Evolutionary conservation across 495 filamentous ascomycete species (phyloP), one percentile per base, ranked within the genome.

Genomic region (Tuber aestivum): DNA sequence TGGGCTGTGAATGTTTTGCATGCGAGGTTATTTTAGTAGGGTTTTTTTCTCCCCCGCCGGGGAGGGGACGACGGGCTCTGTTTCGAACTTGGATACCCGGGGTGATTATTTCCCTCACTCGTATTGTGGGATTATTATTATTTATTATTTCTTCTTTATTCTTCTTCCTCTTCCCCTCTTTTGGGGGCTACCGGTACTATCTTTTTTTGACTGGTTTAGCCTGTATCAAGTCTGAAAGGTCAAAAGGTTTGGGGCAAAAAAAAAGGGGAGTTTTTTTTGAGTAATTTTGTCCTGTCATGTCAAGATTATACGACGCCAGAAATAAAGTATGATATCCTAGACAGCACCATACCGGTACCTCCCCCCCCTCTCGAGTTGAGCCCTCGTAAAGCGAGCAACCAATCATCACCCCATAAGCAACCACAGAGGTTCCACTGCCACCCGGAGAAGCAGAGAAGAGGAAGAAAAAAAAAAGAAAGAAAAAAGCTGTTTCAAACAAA

Each of bases 1-100:
- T 89, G 95, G 74, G 95, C 95, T 21, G 90, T 98, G 86, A 97
- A 95, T 81, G 92, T 97, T 79, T 88, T 99, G 72, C 95, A 99
- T 83, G 97, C 95, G 27, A 93, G 91, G 85, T 88, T 99, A 71
- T 97, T 99, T 73, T 68, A 78, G 56, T 82, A 82, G 56, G 1
- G 6, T 35, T 20, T 8, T 5, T 3, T 14, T 27, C 10, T 4
- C 56, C 7, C 56, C 12, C 10, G n/a, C 4, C n/a, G 23, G 21
- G 56, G 12, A 32, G 27, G 27, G 32, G 27, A 35, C 35, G 12
- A 32, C 35, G 16, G 12, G 12, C 32, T 65, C 32, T 65, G 56
- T 35, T 65, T 65, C 14, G 7, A 61, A 61, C 35, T 35, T 65
- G 56, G 27, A 35, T 18, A 61, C 50, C 50, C 50, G n/a, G 50